phyloP scores from a whole-genome alignment of 805 yeast species.

The Zygosaccharomyces bisporus region DNA sequence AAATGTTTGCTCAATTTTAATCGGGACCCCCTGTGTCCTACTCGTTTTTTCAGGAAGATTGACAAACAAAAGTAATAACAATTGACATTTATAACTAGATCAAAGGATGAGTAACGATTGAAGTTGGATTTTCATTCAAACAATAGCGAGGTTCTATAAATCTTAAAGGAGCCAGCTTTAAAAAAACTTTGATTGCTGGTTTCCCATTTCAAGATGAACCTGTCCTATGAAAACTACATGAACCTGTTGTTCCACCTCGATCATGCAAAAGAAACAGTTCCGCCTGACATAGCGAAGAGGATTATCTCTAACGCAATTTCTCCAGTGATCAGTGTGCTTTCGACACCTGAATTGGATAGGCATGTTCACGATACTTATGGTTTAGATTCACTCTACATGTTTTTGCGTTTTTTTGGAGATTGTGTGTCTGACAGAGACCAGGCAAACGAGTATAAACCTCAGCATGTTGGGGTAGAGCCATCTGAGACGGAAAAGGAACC shows the following conservation, averaged over 20 bases:
- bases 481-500: not conserved
- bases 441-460: conserved; percentile 20
- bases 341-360: conserved; percentile 29
- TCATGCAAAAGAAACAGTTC: conserved; percentile 27
- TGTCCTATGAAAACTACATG: conserved; percentile 33
- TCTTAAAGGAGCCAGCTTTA: conserved; percentile 1
- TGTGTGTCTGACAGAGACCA: conserved; percentile 36
- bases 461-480: not conserved
- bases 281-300: conserved; percentile 33
- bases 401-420: conserved; percentile 34
- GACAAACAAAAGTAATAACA: not conserved
- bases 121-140: too few relatives aligned
- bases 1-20: too few relatives aligned
- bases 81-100: not conserved
- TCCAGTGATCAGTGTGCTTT: conserved; percentile 34
- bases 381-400: conserved; percentile 32
- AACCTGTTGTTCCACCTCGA: conserved; percentile 31
- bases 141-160: not conserved
- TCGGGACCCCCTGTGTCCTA: not conserved
- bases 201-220: conserved; percentile 8
- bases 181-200: not conserved
- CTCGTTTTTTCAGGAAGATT: not conserved
- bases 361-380: conserved; percentile 27
- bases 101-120: not conserved
- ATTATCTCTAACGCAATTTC: conserved; percentile 34